Evolutionary conservation across 2,329 filamentous ascomycete genomes (phyloP), one percentile per base, ranked within the genome.

Genomic region (Hypoxylon sp.): DNA sequence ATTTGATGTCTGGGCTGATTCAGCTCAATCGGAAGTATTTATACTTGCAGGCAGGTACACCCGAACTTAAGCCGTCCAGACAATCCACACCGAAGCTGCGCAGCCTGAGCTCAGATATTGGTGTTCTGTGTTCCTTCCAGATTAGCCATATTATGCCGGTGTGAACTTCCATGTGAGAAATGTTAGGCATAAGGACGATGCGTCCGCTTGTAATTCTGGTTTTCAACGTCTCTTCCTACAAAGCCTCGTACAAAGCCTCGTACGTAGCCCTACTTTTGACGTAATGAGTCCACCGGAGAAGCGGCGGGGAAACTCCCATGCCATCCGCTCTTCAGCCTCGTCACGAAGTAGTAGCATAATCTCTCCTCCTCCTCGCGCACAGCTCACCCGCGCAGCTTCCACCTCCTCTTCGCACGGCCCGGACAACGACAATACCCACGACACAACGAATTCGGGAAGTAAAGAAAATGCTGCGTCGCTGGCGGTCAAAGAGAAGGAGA

Each of bases 271-370:
- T 62, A 19, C 50, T 65, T 69, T 69, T 60, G 70, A 71, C 60
- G 63, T 65, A 53, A 84, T 83, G 82, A 81, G 78, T 68, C 71
- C 77, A 48, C 76, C 82, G 50, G 82, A 85, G 65, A 85, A 83
- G 76, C 82, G 82, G 73, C 82, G 82, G 68, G 78, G 73, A 59
- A 71, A 61, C 41, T 72, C 75, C 38, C 78, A 78, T 68, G 56
- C 77, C 64, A 65, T 79, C 43, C 77, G 77, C 56, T 76, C 78
- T 11, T 74, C 78, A 34, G 70, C 72, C 56, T 72, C 76, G 10
- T 73, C 75, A 9, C 71, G 72, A 65, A 73, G 72, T 62, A 75
- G 74, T 66, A 73, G 68, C 63, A 72, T 81, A 68, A 81, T 83
- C 62, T 76, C 81, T 36, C 75, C 80, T 55, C 79, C 81, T 43